These are phyloP conservation scores for Rhizophagus prolifer DNA, from an alignment of 192 early-diverging fungal species.

Conservation along the genomic window DNA sequence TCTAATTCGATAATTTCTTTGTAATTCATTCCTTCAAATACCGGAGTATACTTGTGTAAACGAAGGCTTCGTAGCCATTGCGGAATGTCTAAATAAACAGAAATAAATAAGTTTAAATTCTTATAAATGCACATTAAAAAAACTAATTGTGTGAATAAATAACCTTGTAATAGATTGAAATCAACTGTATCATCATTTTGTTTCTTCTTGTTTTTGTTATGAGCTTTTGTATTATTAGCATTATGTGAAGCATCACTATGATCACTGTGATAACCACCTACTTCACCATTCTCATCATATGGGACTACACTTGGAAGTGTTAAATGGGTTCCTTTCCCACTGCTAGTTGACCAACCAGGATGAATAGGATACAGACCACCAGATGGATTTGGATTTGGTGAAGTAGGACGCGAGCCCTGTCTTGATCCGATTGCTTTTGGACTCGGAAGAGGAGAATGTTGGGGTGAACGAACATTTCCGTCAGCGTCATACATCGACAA, in stretches of 20 bases:
- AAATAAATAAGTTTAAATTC: not conserved
- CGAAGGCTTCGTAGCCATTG: slow-evolving; percentile 89
- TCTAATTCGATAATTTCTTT: slow-evolving; percentile 81
- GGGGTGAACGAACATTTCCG: slow-evolving; percentile 26
- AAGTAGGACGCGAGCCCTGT: slow-evolving; percentile 31
- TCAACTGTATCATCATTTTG: slow-evolving; percentile 73
- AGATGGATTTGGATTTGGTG: slow-evolving; percentile 32
- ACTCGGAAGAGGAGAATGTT: slow-evolving; percentile 36
- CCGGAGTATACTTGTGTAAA: slow-evolving; percentile 92
- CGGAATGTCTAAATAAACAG: slow-evolving; percentile 71
- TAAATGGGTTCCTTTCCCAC: slow-evolving; percentile 39
- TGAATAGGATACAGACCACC: slow-evolving; percentile 43
- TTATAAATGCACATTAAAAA: not conserved
- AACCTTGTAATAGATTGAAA: slow-evolving; percentile 71
- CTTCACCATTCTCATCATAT: slow-evolving; percentile 32
- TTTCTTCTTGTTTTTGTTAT: slow-evolving; percentile 65
- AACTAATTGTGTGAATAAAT: not conserved
- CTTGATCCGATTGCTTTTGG: slow-evolving; percentile 26
- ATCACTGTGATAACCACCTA: slow-evolving; percentile 35
- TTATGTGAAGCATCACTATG: slow-evolving; percentile 38
- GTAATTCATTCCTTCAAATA: slow-evolving; percentile 88
- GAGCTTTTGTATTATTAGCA: slow-evolving; percentile 32
- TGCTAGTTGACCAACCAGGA: slow-evolving; percentile 22
- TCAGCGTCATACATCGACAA: slow-evolving; percentile 26
- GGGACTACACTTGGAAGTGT: slow-evolving; percentile 30